Evolutionary conservation across 345 rosid species (phyloP), one percentile per base, ranked within the genome.

Genomic region (Gynandropsis gynandra): DNA sequence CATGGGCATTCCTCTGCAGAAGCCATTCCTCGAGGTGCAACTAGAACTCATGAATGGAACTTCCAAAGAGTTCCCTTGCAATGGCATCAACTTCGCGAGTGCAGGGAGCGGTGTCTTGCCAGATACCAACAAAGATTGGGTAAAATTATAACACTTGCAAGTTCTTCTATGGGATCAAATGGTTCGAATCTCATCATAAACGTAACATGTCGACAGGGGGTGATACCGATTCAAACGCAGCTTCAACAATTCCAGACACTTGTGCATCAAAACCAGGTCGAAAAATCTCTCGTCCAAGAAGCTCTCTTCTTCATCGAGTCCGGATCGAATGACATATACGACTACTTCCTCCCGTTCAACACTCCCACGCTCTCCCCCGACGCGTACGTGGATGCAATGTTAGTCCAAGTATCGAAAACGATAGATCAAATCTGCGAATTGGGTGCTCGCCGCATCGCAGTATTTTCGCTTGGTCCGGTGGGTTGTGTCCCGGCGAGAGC

Each of bases 31-130:
- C 6, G 85, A 83, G 58, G 58, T 72, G 37, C 59, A 66, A 6
- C 48, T 43, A 1, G 66, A 43, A 8, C 57, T 80, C 17, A 16
- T 46, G 34, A 84, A 79, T n/a, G 79, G 85, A 21, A 73, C 76
- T 9, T 34, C 61, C 29, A 71, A 58, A 63, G 29, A 21, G 15
- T 67, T 66, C 38, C 83, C 81, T 21, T 59, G 74, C 9, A 81
- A 73, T 58, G 88, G 88, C 19, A 56, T 84, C 65, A 79, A 84
- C 62, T 80, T 84, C 58, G 93, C 85, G 4, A 75, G 87, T 47
- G 83, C 74, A 12, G 85, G 83, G 47, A 76, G 93, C 53, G 87
- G 85, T 14, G 73, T 78, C 43, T 61, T 78, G 45, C 47, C 13
- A 18, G 76, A 53, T 53, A 83, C 93, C 34, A 80, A 76, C 63